Evolutionary conservation across 2,329 filamentous ascomycete genomes (phyloP), one percentile per base, ranked within the genome.

Genomic region (Colletotrichum trifolii): DNA sequence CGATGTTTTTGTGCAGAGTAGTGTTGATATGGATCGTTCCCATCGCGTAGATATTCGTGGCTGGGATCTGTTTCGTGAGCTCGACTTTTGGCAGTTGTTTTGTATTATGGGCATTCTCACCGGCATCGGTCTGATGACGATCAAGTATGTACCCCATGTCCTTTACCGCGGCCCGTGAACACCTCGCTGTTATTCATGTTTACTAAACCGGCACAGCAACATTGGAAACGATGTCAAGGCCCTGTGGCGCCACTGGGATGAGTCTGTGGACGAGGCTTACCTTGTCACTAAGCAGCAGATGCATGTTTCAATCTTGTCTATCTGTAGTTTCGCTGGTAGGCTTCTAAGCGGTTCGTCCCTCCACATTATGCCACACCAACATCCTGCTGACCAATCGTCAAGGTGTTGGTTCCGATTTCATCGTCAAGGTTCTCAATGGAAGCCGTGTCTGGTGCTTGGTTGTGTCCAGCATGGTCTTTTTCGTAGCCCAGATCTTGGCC

Each of bases 81-180:
- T 89, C 52, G 91, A 96, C 69, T 99, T 98, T 77, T 98, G 94
- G 94, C 91, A 96, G 73, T 80, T 97, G 35, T 98, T 96, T 77
- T 78, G 86, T 62, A 89, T 97, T 70, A 92, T 99, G 86, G 94
- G 90, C 43, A 86, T 97, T n/a, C 82, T 98, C 67, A 93, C 94
- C 6, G 96, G 96, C 56, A 91, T 97, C 71, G 96, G 96, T 10
- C 81, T 99, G 69, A 99, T 99, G 96, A 98, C 95, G 0, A 99
- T 99, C 79, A 99, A 99, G 94, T 97, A 84, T 78, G 91, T 82
- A 33, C 45, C 8, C 33, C 35, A 25, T 10, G 49, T 5, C 8
- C 13, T 15, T 15, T n/a, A 15, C 12, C 15, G 42, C 42, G 5
- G 42, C 3, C 25, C 25, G 25, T 25, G 25, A 25, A 25, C 25